These are phyloP conservation scores for Aphanomyces stellatus DNA, from an alignment of 352 stramenopile genomes.

Conservation along the genomic window DNA sequence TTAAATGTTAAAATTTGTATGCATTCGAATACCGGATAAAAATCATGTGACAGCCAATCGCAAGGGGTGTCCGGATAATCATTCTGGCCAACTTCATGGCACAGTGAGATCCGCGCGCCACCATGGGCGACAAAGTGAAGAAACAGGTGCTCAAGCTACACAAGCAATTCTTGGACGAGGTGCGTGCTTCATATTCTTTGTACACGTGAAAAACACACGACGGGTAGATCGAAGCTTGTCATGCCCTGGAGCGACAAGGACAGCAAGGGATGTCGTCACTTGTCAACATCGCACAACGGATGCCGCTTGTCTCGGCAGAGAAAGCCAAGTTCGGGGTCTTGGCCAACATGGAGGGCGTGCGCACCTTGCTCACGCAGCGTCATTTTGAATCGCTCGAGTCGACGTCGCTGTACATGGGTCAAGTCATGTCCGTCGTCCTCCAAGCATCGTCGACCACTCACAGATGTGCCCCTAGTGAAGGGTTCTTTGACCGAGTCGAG, in stretches of 20 bases:
- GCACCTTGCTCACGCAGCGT: slow-evolving; percentile 38
- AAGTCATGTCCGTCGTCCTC: not conserved
- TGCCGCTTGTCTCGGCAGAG: slow-evolving; percentile 31
- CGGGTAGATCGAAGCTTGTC: slow-evolving; percentile 1
- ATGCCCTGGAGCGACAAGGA: slow-evolving; percentile 44
- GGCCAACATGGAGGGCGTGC: slow-evolving; percentile 28
- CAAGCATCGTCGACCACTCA: not conserved
- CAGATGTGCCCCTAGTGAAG: not conserved
- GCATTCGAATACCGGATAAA: not conserved
- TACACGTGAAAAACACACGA: too few species aligned
- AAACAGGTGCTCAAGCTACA: slow-evolving; percentile 11
- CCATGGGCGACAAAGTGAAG: slow-evolving; percentile 11
- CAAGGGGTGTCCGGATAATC: not conserved
- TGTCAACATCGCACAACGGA: slow-evolving; percentile 48
- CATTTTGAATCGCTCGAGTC: slow-evolving; percentile 69
- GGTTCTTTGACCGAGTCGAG: slow-evolving; percentile 8
- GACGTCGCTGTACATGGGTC: slow-evolving; percentile 14
- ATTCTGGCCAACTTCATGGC: not conserved
- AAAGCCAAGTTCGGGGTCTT: slow-evolving; percentile 32
- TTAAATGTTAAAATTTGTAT: too few species aligned
- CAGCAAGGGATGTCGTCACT: slow-evolving; percentile 56
- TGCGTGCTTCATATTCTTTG: not conserved
- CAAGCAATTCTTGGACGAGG: slow-evolving; percentile 11
- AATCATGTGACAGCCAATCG: not conserved
- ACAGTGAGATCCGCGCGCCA: not conserved